These are phyloP conservation scores for Climacium dendroides DNA, from an alignment of 225 moss, liverwort and hornwort genomes.

Conservation along the genomic window DNA sequence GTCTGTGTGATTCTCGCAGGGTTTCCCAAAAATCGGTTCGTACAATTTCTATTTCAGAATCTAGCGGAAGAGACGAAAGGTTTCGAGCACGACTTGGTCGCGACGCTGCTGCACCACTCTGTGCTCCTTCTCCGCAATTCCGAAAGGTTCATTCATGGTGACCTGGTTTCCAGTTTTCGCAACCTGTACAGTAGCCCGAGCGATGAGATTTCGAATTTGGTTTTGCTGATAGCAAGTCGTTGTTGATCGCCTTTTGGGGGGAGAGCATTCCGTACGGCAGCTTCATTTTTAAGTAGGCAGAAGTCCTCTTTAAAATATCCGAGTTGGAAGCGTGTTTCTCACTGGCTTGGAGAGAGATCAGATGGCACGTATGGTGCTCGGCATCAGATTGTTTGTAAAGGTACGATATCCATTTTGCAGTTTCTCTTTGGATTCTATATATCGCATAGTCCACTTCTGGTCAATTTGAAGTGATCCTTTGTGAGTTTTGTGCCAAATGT, in stretches of 20 bases:
- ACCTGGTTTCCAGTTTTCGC: not conserved
- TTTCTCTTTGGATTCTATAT: not conserved
- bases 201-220: not conserved
- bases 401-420: not conserved
- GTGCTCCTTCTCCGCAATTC: not conserved
- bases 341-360: not conserved
- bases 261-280: not conserved
- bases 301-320: not conserved
- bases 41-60: not conserved
- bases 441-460: not conserved
- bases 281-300: not conserved
- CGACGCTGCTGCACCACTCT: not conserved
- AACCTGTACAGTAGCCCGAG: not conserved
- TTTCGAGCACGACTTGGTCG: not conserved
- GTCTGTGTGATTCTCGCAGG: not conserved
- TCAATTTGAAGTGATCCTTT: not conserved
- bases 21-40: not conserved
- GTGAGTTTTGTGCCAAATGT: not conserved
- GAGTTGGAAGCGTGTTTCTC: not conserved
- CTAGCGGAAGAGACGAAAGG: not conserved
- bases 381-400: not conserved
- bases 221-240: not conserved
- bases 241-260: not conserved
- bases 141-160: not conserved
- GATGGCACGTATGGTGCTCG: not conserved